Conservation (phyloP, 176 grass and related monocot genomes). For the Triticum urartu region DNA sequence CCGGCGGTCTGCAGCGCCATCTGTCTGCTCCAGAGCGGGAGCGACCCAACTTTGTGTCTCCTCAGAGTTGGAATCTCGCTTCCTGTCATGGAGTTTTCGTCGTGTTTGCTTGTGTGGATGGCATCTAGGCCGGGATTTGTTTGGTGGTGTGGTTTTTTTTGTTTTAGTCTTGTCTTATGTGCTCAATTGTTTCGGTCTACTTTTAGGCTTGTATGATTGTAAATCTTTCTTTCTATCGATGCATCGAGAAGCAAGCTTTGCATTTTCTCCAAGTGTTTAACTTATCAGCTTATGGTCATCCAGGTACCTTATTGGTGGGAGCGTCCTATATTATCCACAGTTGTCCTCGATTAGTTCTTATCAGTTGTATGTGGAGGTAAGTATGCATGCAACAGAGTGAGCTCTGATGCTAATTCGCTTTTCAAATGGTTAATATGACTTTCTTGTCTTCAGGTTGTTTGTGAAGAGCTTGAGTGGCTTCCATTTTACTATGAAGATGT, state of each 20-base stretch:
- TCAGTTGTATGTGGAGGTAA: slow-evolving; percentile 97
- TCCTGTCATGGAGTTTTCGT: no score
- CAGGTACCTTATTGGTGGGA: slow-evolving; percentile 98
- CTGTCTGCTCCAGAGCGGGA: no score
- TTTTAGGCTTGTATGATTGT: neutral
- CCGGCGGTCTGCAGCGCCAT: no score
- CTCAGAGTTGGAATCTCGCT: no score
- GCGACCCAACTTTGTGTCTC: no score
- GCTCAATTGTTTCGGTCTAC: neutral
- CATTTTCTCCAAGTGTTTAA: neutral
- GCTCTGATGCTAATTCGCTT: slow-evolving; percentile 23
- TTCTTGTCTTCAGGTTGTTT: slow-evolving; percentile 71
- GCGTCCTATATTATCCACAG: slow-evolving; percentile 98
- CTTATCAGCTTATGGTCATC: slow-evolving; percentile 22
- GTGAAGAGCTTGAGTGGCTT: slow-evolving; percentile 98
- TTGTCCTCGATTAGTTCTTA: slow-evolving; percentile 97
- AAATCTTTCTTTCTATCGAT: neutral
- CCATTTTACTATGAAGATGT: slow-evolving; percentile 72
- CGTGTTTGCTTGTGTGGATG: no score
- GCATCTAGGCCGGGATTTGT: no score
- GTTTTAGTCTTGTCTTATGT: neutral
- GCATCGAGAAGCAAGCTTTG: neutral
- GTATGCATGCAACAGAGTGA: slow-evolving; percentile 36
- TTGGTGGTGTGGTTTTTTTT: neutral
- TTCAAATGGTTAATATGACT: slow-evolving; percentile 25